phyloP scores from a whole-genome alignment of 306 rosid genomes.

The Pyrus betulifolia region DNA sequence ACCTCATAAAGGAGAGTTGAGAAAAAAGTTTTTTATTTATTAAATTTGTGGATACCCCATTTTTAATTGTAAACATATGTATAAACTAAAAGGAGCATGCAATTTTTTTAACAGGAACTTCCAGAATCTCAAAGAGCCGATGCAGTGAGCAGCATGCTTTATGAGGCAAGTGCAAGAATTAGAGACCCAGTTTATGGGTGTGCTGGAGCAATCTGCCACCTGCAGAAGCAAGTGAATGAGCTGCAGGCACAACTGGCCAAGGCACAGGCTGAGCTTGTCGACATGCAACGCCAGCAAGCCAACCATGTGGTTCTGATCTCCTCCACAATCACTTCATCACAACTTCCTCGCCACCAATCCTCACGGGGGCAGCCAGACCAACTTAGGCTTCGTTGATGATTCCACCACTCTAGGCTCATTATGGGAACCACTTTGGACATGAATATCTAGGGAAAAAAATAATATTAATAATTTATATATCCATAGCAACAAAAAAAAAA shows the following conservation, averaged over 20 bases:
- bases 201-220: conserved; percentile 86
- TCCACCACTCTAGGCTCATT: conserved; percentile 29
- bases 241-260: conserved; percentile 90
- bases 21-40: too few relatives aligned
- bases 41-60: not conserved
- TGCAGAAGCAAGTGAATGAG: conserved; percentile 70
- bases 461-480: not conserved
- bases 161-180: conserved; percentile 87
- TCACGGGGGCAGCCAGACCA: conserved; percentile 18
- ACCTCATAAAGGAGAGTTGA: not conserved
- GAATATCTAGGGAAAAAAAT: conserved; percentile 2
- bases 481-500: not conserved
- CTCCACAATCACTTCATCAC: conserved; percentile 41
- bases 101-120: conserved; percentile 44
- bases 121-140: conserved; percentile 90
- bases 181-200: conserved; percentile 85
- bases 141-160: conserved; percentile 93
- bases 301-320: conserved; percentile 55
- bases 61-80: not conserved
- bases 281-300: conserved; percentile 77
- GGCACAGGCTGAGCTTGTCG: conserved; percentile 73
- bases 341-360: conserved; percentile 27
- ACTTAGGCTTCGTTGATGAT: conserved; percentile 48
- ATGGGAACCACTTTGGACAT: conserved; percentile 84
- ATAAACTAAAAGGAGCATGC: not conserved